phyloP scores from a whole-genome alignment of 331 rosid genomes.

The Dryas integrifolia region DNA sequence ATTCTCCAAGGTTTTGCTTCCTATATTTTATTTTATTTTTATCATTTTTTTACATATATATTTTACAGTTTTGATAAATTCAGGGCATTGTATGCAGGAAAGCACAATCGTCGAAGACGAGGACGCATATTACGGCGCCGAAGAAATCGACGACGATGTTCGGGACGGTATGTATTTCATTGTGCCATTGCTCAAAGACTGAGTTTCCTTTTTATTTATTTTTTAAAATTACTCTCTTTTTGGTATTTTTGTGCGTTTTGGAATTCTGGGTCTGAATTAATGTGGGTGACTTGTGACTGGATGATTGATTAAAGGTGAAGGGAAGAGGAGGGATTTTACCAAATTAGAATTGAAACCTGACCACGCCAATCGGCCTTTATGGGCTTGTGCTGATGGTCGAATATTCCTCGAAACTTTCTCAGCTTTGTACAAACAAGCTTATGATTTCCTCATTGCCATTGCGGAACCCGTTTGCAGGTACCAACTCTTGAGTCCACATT shows the following conservation, averaged over 20 bases:
- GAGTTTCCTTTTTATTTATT: neutral
- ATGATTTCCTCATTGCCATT: conserved; percentile 85
- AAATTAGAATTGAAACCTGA: conserved; percentile 77
- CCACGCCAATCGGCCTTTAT: conserved; percentile 74
- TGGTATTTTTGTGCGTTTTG: conserved; percentile 5
- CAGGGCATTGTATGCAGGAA: conserved; percentile 46
- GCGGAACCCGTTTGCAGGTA: conserved; percentile 97
- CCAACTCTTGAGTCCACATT: neutral
- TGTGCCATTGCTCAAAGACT: neutral
- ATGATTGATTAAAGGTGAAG: conserved; percentile 38
- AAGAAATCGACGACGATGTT: conserved; percentile 45
- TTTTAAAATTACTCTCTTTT: neutral
- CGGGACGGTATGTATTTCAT: conserved; percentile 45
- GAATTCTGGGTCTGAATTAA: conserved; percentile 18
- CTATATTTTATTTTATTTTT: neutral
- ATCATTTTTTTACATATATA: neutral
- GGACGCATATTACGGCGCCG: conserved; percentile 53
- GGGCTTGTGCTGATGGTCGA: conserved; percentile 93
- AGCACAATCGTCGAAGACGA: conserved; percentile 40
- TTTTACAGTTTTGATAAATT: neutral
- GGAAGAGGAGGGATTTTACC: conserved; percentile 66
- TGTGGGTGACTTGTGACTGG: neutral
- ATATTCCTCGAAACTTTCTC: conserved; percentile 91
- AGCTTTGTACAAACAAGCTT: conserved; percentile 78
- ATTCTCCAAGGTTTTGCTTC: conserved; percentile 46